Conservation (phyloP, 768 basidiomycete species). For the Tylopilus vinaceipallidus region DNA sequence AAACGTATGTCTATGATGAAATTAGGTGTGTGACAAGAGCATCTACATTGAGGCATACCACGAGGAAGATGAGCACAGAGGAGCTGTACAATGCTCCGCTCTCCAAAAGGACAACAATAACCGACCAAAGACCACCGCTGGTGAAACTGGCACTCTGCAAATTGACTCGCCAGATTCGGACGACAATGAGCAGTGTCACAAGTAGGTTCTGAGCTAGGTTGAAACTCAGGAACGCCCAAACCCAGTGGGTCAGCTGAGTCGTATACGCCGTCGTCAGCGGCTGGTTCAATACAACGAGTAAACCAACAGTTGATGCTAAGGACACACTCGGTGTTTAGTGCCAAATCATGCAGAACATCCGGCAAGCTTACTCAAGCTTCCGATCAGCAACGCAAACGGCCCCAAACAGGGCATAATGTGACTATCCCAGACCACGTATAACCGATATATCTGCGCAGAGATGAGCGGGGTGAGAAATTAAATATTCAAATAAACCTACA, state of each 20-base stretch:
- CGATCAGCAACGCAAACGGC: slow-evolving; percentile 1
- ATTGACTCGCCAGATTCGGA: slow-evolving; percentile 8
- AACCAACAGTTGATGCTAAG: not conserved
- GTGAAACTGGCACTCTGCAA: not conserved
- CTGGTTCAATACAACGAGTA: not conserved
- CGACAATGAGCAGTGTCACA: slow-evolving; percentile 3
- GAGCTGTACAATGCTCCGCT: slow-evolving; percentile 12
- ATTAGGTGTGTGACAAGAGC: not conserved
- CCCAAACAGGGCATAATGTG: slow-evolving; percentile 1
- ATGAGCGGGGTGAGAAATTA: no score
- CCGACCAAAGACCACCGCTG: not conserved
- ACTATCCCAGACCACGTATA: slow-evolving; percentile 8
- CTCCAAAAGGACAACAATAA: slow-evolving; percentile 6
- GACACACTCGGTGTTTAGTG: not conserved
- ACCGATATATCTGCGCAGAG: slow-evolving; percentile 4
- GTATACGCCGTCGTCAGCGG: slow-evolving; percentile 3
- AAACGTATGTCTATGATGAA: slow-evolving; percentile 1
- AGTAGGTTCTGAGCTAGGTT: slow-evolving; percentile 8
- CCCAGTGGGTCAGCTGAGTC: not conserved
- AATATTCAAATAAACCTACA: not conserved
- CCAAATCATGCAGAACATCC: not conserved
- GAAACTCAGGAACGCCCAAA: slow-evolving; percentile 4
- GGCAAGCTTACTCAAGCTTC: not conserved
- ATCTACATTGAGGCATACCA: not conserved
- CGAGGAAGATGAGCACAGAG: not conserved